Conservation (phyloP, 495 filamentous ascomycete species). For the Pseudotulostoma volvatum region DNA sequence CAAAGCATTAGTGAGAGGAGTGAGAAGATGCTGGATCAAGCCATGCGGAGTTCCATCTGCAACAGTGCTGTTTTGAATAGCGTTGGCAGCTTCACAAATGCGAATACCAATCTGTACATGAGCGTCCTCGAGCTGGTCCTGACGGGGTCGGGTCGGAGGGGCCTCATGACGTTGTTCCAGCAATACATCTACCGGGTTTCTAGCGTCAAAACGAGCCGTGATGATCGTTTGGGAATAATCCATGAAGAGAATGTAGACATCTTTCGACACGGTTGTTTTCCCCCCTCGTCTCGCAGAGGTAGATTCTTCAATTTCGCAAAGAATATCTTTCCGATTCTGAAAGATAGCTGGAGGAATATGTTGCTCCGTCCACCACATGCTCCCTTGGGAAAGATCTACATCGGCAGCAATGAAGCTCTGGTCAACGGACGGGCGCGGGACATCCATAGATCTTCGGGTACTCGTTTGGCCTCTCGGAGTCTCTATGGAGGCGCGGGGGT, state of each 20-base stretch:
- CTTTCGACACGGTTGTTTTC: constrained; percentile 53
- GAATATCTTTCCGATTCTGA: constrained; percentile 67
- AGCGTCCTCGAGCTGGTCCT: constrained; percentile 81
- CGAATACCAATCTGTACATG: constrained; percentile 60
- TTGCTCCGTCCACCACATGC: constrained; percentile 71
- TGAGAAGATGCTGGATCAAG: constrained; percentile 63
- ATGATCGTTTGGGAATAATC: constrained; percentile 94
- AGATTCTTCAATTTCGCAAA: constrained; percentile 70
- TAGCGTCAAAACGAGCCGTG: constrained; percentile 60
- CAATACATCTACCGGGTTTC: constrained; percentile 50
- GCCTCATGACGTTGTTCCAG: constrained; percentile 79
- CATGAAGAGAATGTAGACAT: constrained; percentile 72
- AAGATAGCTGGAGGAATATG: constrained; percentile 59
- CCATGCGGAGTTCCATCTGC: constrained; percentile 67
- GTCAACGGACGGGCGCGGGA: constrained; percentile 47
- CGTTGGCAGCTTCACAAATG: constrained; percentile 48
- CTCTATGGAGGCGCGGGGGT: constrained; percentile 53
- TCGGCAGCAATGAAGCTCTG: constrained; percentile 73
- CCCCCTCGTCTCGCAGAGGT: constrained; percentile 49
- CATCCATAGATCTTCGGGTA: constrained; percentile 58
- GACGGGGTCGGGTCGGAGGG: constrained; percentile 68
- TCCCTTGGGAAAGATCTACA: constrained; percentile 54
- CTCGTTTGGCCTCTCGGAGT: constrained; percentile 32
- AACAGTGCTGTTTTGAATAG: constrained; percentile 61
- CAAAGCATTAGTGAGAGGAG: constrained; percentile 54